Evolutionary conservation across 768 basidiomycete species (phyloP), one percentile per base, ranked within the genome.

Genomic region (Leucosporidium scottii): DNA sequence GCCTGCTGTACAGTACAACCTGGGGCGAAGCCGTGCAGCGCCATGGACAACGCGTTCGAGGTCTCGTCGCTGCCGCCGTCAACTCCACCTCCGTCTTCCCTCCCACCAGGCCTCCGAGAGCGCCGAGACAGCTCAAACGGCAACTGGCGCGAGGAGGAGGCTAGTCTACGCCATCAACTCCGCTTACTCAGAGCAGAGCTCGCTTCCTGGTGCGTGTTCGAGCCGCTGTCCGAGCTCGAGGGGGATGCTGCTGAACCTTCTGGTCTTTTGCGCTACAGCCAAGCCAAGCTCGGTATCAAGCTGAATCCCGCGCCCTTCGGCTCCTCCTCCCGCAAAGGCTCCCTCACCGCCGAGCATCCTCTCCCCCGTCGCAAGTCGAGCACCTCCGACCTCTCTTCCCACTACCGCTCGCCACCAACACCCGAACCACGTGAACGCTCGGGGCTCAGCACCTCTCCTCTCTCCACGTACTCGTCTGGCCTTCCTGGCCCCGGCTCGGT

Each of bases 271-370:
- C 34, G 10, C 4, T 4, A 34, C 58, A 61, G 68, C 1, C 67
- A 66, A 58, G 31, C 31, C 23, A 72, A 67, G 23, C 62, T 72
- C 55, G 71, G 71, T 20, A 20, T 61, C 2, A 54, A 63, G n/a
- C 13, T n/a, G 5, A 59, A 61, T 56, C 25, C 49, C 12, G 70
- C 55, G 2, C 65, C 71, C 3, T 72, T 72, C 65, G 67, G 71
- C 23, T 58, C 51, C 44, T 27, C 56, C 53, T 21, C 57, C 15
- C 30, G 23, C 27, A 21, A 23, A 20, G 57, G 4, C 36, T 10
- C n/a, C 50, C 36, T 20, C n/a, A 27, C 61, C 61, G 20, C 47
- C 64, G 31, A 9, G 21, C n/a, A 25, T 34, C 20, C 44, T 30
- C 30, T 13, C 34, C 20, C 58, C 59, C 50, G 58, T 8, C 58